Base-by-base conservation (phyloP, 78 protist species). In the Dictyostelium brefeldianum region DNA sequence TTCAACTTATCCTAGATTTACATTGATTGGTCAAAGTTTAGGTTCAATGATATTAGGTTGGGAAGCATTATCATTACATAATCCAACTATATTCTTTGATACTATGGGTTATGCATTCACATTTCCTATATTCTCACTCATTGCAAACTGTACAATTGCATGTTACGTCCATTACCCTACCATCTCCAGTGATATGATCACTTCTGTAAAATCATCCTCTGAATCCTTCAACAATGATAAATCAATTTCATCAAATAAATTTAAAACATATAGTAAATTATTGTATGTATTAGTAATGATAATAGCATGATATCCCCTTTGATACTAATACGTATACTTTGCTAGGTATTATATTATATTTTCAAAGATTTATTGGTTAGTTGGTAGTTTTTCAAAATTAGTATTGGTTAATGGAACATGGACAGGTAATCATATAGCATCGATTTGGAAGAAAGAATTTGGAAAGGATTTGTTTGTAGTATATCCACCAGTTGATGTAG, bases 111-210 rank as follows among this genome's bases (percentile, higher is more conserved):
- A 41, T 65, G 97, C 98, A 18, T 96, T 94, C 31, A 78, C 98
- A 12, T 96, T 78, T 78, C 98, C 98, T 18, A 77, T 96, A 10
- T 94, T 95, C 20, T 43, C 77, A 17, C 1, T 27, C 27, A 18
- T 94, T 20, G 97, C 90, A 50, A 96, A 97, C n/a, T 89, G 93
- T 22, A 56, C 22, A 1, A 94, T 96, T 11, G 94, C 85, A 5
- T 62, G 96, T 71, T 98, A 98, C 65, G 96, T 91, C 18, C 99
- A 98, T 83, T 98, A 98, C 81, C 99, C 99, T n/a, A 96, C 97
- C 15, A 91, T 98, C 51, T 87, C 97, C 57, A 83, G 77, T 47
- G 96, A 94, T 70, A 94, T 94, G 96, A 80, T 94, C 12, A 41
- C 59, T 0, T 51, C 41, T n/a, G 96, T 94, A 10, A 14, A 51